A percentile compares a stretch with the other conserved stretches of the same genome.
Conservation (phyloP, 2,329 filamentous ascomycete species). For the Lithohypha guttulata region DNA sequence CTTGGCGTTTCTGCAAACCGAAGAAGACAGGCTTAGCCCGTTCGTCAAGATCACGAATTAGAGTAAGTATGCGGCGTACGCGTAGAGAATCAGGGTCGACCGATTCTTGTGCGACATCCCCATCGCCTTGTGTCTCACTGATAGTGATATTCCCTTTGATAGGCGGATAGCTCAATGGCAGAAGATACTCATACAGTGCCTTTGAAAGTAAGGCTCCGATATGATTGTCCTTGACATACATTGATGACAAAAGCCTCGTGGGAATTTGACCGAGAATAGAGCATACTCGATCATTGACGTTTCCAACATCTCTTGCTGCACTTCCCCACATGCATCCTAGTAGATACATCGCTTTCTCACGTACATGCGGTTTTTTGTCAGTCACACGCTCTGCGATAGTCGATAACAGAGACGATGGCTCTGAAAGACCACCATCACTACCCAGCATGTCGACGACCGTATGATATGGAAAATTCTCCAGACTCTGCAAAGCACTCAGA, state of each 20-base stretch:
- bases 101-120: constrained; percentile 29
- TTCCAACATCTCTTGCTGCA: constrained; percentile 72
- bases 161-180: constrained; percentile 81
- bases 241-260: constrained; percentile 72
- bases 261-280: constrained; percentile 72
- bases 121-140: constrained; percentile 43
- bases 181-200: constrained; percentile 72
- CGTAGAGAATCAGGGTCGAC: constrained; percentile 52
- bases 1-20: constrained; percentile 68
- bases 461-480: constrained; percentile 69
- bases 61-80: constrained; percentile 70
- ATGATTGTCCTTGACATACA: constrained; percentile 80
- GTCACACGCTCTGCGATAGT: constrained; percentile 80
- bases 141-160: constrained; percentile 45
- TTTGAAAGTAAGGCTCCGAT: constrained; percentile 75
- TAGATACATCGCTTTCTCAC: constrained; percentile 75
- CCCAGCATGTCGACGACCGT: constrained; percentile 76
- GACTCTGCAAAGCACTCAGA: constrained; percentile 72
- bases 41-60: constrained; percentile 66
- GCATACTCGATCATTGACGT: constrained; percentile 65
- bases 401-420: constrained; percentile 65
- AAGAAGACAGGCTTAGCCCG: constrained; percentile 81
- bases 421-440: constrained; percentile 60
- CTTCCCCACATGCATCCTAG: constrained; percentile 89
- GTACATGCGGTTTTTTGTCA: constrained; percentile 70